A percentile compares a stretch with the other conserved stretches of the same genome.
Conservation (phyloP, 495 filamentous ascomycete species). For the Penicillium odoratum region DNA sequence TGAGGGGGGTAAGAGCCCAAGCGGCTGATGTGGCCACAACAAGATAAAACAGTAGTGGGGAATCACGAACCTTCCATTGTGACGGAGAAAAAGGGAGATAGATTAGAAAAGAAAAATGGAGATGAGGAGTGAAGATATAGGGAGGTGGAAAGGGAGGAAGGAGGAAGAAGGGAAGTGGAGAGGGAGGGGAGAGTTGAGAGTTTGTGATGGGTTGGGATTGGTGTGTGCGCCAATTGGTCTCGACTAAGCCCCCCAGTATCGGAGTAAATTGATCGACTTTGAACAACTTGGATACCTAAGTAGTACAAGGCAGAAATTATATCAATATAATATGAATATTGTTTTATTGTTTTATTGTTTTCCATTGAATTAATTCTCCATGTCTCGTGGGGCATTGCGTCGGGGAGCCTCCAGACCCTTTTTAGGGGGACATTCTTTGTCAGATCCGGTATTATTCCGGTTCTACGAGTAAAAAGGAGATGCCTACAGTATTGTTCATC, state of each 20-base stretch:
- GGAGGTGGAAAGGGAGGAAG: constrained; percentile 26
- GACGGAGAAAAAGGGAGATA: constrained; percentile 41
- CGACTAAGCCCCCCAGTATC: constrained; percentile 14
- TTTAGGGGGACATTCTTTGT: constrained; percentile 11
- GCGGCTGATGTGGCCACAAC: constrained; percentile 39
- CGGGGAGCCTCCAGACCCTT: constrained; percentile 13
- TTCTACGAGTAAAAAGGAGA: not conserved
- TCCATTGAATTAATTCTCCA: not conserved
- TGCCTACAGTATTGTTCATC: not conserved
- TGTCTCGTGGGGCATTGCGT: not conserved
- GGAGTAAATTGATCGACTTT: constrained; percentile 9
- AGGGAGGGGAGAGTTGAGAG: constrained; percentile 34
- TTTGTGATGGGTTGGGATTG: constrained; percentile 39
- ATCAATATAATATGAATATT: too few species aligned
- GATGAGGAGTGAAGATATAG: constrained; percentile 24
- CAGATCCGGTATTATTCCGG: not conserved
- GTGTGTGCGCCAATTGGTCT: constrained; percentile 27
- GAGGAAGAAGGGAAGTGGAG: constrained; percentile 31
- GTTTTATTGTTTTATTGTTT: not conserved
- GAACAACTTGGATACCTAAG: too few species aligned
- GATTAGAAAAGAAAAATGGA: constrained; percentile 39
- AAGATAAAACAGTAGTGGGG: constrained; percentile 3
- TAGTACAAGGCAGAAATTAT: constrained; percentile 18
- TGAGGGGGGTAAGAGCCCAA: constrained; percentile 23
- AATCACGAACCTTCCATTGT: constrained; percentile 75